These are phyloP conservation scores for Sporothrix curviconia DNA, from an alignment of 2,329 filamentous ascomycete species.

Conservation along the genomic window DNA sequence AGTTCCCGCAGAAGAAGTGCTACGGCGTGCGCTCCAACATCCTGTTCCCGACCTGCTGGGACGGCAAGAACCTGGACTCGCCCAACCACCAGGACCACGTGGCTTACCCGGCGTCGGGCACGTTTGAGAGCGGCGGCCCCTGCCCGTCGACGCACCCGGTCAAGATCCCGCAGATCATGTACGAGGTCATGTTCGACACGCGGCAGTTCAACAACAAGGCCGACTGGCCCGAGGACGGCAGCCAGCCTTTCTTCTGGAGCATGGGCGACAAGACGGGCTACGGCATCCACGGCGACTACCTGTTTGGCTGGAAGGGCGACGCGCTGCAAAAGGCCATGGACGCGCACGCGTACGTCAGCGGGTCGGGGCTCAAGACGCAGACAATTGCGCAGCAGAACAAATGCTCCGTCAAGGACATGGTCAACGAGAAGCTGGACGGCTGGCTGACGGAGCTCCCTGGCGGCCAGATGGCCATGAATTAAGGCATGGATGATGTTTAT, in stretches of 20 bases:
- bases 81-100: conserved; percentile 41
- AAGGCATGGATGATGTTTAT: too few relatives aligned
- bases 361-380: conserved; percentile 29
- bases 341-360: conserved; percentile 36
- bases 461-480: background rate
- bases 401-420: conserved; percentile 27
- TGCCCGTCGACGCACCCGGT: too few relatives aligned
- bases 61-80: conserved; percentile 41
- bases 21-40: conserved; percentile 40
- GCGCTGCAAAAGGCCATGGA: conserved; percentile 34
- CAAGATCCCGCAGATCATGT: conserved; percentile 41
- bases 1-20: conserved; percentile 34
- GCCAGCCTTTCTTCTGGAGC: conserved; percentile 31
- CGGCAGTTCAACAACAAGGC: conserved; percentile 32
- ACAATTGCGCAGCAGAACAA: conserved; percentile 25
- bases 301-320: conserved; percentile 34
- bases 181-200: conserved; percentile 42
- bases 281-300: conserved; percentile 38
- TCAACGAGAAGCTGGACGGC: conserved; percentile 30
- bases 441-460: conserved; percentile 20
- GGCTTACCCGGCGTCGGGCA: too few relatives aligned
- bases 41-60: conserved; percentile 46
- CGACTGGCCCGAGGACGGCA: conserved; percentile 33
- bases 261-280: conserved; percentile 36
- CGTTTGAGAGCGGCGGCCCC: too few relatives aligned